A percentile compares a stretch with the other conserved stretches of the same genome.
phyloP scores from a whole-genome alignment of 129 eudicot species.

The Lonicera japonica region DNA sequence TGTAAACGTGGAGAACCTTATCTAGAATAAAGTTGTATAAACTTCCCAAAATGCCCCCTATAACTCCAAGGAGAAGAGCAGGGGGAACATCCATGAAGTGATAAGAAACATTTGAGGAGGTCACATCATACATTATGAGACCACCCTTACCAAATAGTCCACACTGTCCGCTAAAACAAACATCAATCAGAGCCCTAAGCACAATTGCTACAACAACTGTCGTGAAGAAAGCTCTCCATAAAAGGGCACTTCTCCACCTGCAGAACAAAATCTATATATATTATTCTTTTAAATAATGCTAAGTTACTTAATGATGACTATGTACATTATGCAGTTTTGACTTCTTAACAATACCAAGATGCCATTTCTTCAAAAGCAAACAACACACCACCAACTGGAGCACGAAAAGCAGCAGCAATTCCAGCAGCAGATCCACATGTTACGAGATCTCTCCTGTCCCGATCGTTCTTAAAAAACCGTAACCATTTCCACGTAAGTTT shows the following conservation, averaged over 20 bases:
- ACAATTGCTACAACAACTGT: conserved; percentile 79
- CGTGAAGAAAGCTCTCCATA: conserved; percentile 92
- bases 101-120: conserved; percentile 56
- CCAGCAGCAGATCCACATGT: conserved; percentile 95
- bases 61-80: conserved; percentile 69
- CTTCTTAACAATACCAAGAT: conserved; percentile 60
- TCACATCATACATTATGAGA: conserved; percentile 80
- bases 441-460: conserved; percentile 87
- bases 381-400: conserved; percentile 94
- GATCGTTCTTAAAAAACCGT: conserved; percentile 66
- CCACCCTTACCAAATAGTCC: conserved; percentile 98
- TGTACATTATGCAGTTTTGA: background rate
- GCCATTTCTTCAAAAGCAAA: conserved; percentile 99
- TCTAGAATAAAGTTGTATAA: conserved; percentile 59
- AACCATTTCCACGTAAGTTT: conserved; percentile 84
- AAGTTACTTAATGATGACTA: background rate
- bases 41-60: conserved; percentile 80
- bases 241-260: conserved; percentile 99
- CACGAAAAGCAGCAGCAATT: conserved; percentile 94
- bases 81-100: conserved; percentile 29
- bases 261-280: conserved; percentile 10
- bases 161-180: conserved; percentile 83
- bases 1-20: conserved; percentile 65
- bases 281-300: background rate
- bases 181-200: conserved; percentile 77